These are phyloP conservation scores for Coelastrella sp. DNA, from an alignment of 139 green algal species.

Conservation along the genomic window DNA sequence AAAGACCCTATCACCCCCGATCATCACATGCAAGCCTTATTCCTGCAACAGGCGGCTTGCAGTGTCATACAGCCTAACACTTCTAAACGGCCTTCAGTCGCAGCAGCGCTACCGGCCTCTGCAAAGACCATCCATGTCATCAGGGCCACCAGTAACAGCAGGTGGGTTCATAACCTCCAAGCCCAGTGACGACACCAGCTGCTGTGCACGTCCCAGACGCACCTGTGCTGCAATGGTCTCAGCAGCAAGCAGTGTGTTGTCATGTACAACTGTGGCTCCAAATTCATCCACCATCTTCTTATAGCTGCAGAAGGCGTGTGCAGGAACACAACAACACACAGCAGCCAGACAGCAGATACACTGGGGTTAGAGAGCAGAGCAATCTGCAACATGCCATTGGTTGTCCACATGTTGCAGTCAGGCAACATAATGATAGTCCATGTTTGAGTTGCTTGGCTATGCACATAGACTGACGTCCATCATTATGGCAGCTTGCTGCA, in stretches of 20 bases:
- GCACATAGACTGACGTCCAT: background rate
- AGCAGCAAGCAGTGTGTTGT: background rate
- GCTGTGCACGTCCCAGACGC: constrained; percentile 12
- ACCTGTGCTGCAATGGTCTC: constrained; percentile 14
- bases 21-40: background rate
- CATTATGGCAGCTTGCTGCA: background rate
- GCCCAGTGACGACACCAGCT: constrained; percentile 2
- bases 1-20: too few species aligned
- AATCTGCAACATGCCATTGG: background rate
- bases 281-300: constrained; percentile 17
- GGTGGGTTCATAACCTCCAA: constrained; percentile 23
- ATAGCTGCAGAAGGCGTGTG: background rate
- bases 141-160: background rate
- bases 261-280: background rate
- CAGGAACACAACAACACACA: background rate
- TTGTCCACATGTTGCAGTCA: background rate
- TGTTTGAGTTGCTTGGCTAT: background rate
- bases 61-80: background rate
- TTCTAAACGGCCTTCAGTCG: too few species aligned
- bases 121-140: background rate
- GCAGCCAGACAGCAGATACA: background rate
- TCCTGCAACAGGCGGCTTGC: background rate
- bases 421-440: background rate
- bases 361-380: background rate
- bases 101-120: too few species aligned